Base-by-base conservation (phyloP, 1,139 yeast genomes). In the Kurtzmaniella quercitrusa region DNA sequence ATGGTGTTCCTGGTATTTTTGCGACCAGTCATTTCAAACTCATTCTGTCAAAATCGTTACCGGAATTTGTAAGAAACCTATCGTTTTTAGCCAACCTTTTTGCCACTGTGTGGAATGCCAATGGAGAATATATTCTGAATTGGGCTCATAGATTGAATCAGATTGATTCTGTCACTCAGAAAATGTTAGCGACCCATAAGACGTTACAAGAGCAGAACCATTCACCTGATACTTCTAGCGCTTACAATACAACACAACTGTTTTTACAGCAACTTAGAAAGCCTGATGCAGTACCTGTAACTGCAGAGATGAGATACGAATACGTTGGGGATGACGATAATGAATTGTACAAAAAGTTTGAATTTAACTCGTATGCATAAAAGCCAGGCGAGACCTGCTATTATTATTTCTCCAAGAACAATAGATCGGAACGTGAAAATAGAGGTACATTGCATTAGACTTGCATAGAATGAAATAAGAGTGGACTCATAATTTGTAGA, bases 21-120 rank as follows among this genome's bases (percentile, higher is more conserved):
- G 83, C 94, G 1, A 82, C 91, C 0, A 78, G 86, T 46, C 91
- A 85, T 54, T 76, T 83, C 60, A 88, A 87, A 62, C 69, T 88
- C 34, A 70, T 88, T 8, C 75, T 84, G 25, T 81, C 73, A 47
- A 75, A 72, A 38, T 77, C 79, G 37, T 63, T 89, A 41, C 75
- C 95, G 0, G 64, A 67, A 5, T 82, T 83, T 56, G 77, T 88
- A 11, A 70, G 95, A 40, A 84, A 83, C 48, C 63, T 85, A 48
- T 81, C 87, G 2, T 61, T 85, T 19, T 72, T 82, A 41, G 85
- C 91, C 2, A 77, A 80, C 49, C 83, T 82, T 47, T 85, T 87
- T 63, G 90, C 95, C 0, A 75, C 76, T 25, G 83, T 83, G 9
- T 86, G 93, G 89, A 85, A 83, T 54, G 59, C 65, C 11, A 68